Percentiles rank a stretch among this genome's conserved stretches.
Evolutionary conservation across 2,329 filamentous ascomycete species (phyloP).

Genomic region (Sporothrix humicola): DNA sequence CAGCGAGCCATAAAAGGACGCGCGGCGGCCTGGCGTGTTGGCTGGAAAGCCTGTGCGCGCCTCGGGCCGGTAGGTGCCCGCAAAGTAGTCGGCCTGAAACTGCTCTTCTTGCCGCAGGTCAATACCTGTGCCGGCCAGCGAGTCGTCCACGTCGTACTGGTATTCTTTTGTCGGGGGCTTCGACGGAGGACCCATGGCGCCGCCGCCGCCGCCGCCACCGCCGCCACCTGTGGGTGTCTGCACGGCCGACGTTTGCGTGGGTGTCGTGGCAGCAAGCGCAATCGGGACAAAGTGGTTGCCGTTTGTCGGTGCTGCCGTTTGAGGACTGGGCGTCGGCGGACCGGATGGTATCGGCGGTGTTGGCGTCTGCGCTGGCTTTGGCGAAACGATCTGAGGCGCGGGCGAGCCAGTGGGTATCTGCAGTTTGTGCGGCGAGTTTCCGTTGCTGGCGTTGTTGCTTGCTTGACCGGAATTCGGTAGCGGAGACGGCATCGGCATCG

Average conservation of each 20-base stretch:
- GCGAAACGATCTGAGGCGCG: slow-evolving; percentile 30
- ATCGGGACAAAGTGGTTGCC: slow-evolving; percentile 33
- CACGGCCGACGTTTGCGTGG: slow-evolving; percentile 13
- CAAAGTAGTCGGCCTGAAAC: slow-evolving; percentile 72
- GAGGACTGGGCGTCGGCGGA: slow-evolving; percentile 31
- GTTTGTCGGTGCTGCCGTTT: neutral
- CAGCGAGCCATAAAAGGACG: slow-evolving; percentile 68
- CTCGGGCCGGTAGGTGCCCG: slow-evolving; percentile 52
- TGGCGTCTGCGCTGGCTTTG: slow-evolving; percentile 31
- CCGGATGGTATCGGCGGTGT: slow-evolving; percentile 34
- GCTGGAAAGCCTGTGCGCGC: slow-evolving; percentile 60
- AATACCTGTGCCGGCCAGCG: slow-evolving; percentile 82
- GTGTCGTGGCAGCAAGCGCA: slow-evolving; percentile 3
- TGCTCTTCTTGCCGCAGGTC: slow-evolving; percentile 87
- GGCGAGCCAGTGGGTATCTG: slow-evolving; percentile 30
- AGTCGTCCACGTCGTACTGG: slow-evolving; percentile 79
- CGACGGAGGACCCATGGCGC: slow-evolving; percentile 63
- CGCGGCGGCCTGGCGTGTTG: slow-evolving; percentile 60
- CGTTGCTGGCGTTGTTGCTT: slow-evolving; percentile 20
- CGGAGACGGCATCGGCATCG: slow-evolving; percentile 29
- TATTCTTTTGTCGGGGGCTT: slow-evolving; percentile 67
- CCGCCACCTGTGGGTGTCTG: slow-evolving; percentile 37
- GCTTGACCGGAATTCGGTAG: slow-evolving; percentile 23
- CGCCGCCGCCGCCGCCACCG: slow-evolving; percentile 37
- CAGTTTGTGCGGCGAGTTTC: slow-evolving; percentile 30